phyloP scores from a whole-genome alignment of 805 yeast genomes.

The Naumovozyma dairenensis region DNA sequence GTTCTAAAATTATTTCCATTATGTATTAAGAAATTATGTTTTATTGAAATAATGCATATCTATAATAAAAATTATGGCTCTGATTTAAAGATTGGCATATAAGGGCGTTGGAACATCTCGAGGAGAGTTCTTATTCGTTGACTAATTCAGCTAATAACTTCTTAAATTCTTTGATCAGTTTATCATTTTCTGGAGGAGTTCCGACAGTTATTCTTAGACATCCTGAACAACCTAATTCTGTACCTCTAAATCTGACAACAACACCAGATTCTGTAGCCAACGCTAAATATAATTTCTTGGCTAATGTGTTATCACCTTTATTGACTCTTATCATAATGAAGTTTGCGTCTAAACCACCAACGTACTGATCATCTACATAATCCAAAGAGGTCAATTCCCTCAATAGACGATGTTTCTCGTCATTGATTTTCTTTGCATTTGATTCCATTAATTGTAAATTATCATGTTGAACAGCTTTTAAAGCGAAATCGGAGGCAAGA shows the following conservation, averaged over 20 bases:
- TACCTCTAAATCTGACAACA: conserved; percentile 87
- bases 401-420: conserved; percentile 48
- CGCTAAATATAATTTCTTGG: conserved; percentile 52
- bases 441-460: conserved; percentile 52
- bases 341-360: conserved; percentile 84
- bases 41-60: too few species aligned
- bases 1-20: too few species aligned
- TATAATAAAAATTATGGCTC: too few species aligned
- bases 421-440: conserved; percentile 39
- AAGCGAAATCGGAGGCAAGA: conserved; percentile 64
- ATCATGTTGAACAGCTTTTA: conserved; percentile 53
- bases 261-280: conserved; percentile 67
- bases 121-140: conserved; percentile 1
- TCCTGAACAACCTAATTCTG: conserved; percentile 81
- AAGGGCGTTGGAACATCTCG: too few species aligned
- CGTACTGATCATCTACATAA: conserved; percentile 53
- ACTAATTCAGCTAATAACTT: conserved; percentile 18
- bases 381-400: conserved; percentile 44
- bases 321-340: conserved; percentile 69
- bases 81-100: too few species aligned
- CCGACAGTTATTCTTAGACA: conserved; percentile 84
- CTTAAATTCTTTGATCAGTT: conserved; percentile 42
- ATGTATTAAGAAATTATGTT: background rate
- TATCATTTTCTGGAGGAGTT: conserved; percentile 61
- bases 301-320: conserved; percentile 68